These are phyloP conservation scores for Phytophthora tentaculata DNA, from an alignment of 352 stramenopile genomes.

Conservation along the genomic window DNA sequence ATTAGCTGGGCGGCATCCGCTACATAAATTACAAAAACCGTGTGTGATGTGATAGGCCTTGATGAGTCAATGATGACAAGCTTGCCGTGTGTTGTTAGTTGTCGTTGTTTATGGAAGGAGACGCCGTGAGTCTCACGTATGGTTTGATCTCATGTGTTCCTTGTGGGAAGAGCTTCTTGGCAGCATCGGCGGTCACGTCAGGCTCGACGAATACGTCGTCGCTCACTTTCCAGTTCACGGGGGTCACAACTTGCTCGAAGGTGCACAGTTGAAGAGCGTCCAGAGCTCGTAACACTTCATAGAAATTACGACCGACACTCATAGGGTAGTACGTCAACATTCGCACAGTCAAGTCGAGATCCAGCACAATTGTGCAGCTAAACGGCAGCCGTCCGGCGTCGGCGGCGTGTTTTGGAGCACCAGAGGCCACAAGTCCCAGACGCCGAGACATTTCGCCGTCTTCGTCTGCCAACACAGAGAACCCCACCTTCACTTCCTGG, in stretches of 20 bases:
- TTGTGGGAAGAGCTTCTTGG: slow-evolving; percentile 81
- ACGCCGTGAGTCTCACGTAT: slow-evolving; percentile 79
- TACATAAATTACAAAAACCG: too few species aligned
- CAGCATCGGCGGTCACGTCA: slow-evolving; percentile 60
- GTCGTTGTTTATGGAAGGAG: slow-evolving; percentile 64
- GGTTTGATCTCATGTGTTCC: slow-evolving; percentile 86
- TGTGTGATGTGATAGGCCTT: too few species aligned
- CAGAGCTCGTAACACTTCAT: slow-evolving; percentile 75
- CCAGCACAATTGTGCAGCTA: slow-evolving; percentile 70
- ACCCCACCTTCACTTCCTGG: slow-evolving; percentile 77
- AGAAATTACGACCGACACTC: slow-evolving; percentile 78
- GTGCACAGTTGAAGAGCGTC: slow-evolving; percentile 76
- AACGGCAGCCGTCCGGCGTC: slow-evolving; percentile 67
- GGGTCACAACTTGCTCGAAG: slow-evolving; percentile 81
- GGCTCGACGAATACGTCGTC: slow-evolving; percentile 89
- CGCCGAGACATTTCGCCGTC: slow-evolving; percentile 65
- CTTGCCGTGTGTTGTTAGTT: slow-evolving; percentile 35
- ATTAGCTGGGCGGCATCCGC: too few species aligned
- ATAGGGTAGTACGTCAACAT: slow-evolving; percentile 74
- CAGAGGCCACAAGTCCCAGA: slow-evolving; percentile 56
- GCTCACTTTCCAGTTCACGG: slow-evolving; percentile 88
- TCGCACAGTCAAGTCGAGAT: slow-evolving; percentile 75
- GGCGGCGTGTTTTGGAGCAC: slow-evolving; percentile 53
- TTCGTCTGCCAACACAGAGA: slow-evolving; percentile 74
- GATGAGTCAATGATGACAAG: too few species aligned